Conservation (phyloP, 306 rosid genomes). For the Fragaria vesca region DNA sequence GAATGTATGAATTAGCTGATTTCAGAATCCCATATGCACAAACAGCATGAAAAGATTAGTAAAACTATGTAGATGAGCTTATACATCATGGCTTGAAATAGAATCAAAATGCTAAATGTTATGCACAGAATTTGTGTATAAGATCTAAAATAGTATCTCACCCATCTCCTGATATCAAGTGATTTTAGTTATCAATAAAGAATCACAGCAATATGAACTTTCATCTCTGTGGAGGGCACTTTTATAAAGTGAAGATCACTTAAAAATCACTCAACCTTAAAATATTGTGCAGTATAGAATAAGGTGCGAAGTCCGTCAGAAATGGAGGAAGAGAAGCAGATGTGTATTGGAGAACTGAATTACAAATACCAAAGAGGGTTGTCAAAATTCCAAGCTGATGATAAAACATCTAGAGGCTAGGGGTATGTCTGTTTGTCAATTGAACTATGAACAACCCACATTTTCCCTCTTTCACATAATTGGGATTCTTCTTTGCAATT, state of each 20-base stretch:
- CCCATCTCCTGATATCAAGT: slow-evolving; percentile 32
- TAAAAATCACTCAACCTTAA: slow-evolving; percentile 45
- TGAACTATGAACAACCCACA: slow-evolving; percentile 52
- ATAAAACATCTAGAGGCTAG: slow-evolving; percentile 1
- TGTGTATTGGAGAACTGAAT: slow-evolving; percentile 24
- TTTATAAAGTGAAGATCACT: slow-evolving; percentile 38
- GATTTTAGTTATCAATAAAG: slow-evolving; percentile 33
- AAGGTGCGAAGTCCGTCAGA: slow-evolving; percentile 11
- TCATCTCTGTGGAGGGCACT: slow-evolving; percentile 34
- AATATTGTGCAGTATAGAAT: slow-evolving; percentile 25
- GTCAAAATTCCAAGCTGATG: slow-evolving; percentile 16
- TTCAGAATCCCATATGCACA: slow-evolving; percentile 20
- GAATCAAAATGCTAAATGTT: slow-evolving; percentile 18
- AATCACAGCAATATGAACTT: slow-evolving; percentile 40
- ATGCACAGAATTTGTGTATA: slow-evolving; percentile 32
- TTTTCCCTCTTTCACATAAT: slow-evolving; percentile 35
- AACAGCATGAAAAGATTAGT: slow-evolving; percentile 10
- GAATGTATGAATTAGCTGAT: slow-evolving; percentile 15
- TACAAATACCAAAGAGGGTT: slow-evolving; percentile 19
- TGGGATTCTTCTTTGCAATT: slow-evolving; percentile 33
- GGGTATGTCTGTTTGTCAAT: slow-evolving; percentile 36
- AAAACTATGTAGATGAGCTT: background rate
- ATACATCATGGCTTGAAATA: slow-evolving; percentile 8
- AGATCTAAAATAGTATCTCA: slow-evolving; percentile 38
- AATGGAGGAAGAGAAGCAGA: slow-evolving; percentile 24